Conservation (phyloP, 306 rosid genomes). For the Vigna radiata region DNA sequence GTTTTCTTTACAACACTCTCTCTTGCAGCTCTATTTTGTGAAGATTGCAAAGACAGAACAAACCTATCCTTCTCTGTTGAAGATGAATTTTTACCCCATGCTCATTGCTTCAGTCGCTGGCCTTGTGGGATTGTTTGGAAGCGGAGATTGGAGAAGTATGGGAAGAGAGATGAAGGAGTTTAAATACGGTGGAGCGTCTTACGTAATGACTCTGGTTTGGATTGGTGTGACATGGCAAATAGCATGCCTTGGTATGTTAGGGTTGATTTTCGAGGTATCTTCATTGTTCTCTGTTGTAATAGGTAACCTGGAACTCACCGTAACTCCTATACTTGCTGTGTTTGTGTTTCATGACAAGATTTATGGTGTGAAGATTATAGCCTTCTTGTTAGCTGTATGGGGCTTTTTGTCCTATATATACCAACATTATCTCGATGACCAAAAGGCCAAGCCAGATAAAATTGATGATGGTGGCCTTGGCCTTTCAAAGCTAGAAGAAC, state of each 20-base stretch:
- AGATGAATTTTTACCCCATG: conserved; percentile 57
- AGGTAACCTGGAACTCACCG: conserved; percentile 55
- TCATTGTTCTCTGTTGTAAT: conserved; percentile 61
- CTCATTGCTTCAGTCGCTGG: conserved; percentile 48
- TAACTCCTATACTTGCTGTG: conserved; percentile 54
- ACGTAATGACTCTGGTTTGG: conserved; percentile 59
- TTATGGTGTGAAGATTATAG: conserved; percentile 55
- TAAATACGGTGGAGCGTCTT: conserved; percentile 52
- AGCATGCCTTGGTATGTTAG: conserved; percentile 53
- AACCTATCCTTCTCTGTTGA: conserved; percentile 48
- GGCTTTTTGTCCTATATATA: conserved; percentile 62
- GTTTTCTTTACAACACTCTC: conserved; percentile 55
- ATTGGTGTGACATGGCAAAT: conserved; percentile 61
- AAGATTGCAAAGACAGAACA: conserved; percentile 47
- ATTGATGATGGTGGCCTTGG: background rate
- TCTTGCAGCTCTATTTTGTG: conserved; percentile 54
- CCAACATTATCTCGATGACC: conserved; percentile 58
- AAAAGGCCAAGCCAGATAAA: conserved; percentile 41
- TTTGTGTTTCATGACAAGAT: conserved; percentile 56
- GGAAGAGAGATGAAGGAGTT: conserved; percentile 54
- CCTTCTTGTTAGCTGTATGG: conserved; percentile 61
- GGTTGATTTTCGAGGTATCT: conserved; percentile 63
- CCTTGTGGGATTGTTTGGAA: conserved; percentile 56
- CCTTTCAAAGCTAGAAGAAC: conserved; percentile 15
- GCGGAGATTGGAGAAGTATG: conserved; percentile 61